Evolutionary conservation across 495 filamentous ascomycete genomes (phyloP).

Genomic region (Penicillium malachiteum): DNA sequence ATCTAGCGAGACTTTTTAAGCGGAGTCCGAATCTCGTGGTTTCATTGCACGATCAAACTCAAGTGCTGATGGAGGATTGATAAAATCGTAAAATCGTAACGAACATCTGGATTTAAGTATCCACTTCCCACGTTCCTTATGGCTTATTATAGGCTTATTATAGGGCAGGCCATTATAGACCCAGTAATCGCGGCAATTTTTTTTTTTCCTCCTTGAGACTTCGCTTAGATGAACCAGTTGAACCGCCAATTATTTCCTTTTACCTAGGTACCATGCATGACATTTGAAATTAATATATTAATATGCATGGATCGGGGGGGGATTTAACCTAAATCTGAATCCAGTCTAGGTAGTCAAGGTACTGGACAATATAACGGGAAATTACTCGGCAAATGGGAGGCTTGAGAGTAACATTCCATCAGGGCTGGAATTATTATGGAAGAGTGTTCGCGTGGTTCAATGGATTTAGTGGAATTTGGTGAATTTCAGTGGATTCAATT

Average conservation of each 20-base stretch:
- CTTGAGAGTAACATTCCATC: too few relatives aligned
- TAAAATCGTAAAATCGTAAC: background rate
- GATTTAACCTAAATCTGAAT: background rate
- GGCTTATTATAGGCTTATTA: too few relatives aligned
- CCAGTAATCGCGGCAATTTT: background rate
- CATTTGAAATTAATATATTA: too few relatives aligned
- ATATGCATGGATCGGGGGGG: background rate
- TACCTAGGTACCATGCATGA: too few relatives aligned
- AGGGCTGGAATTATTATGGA: background rate
- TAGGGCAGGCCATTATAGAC: too few relatives aligned
- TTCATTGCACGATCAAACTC: background rate
- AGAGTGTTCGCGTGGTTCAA: background rate
- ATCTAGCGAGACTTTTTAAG: background rate
- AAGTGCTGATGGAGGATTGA: too few relatives aligned
- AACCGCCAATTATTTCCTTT: background rate
- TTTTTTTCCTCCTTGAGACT: background rate
- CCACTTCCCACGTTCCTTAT: too few relatives aligned
- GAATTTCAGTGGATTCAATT: too few relatives aligned
- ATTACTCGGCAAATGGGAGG: too few relatives aligned
- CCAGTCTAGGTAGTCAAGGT: too few relatives aligned
- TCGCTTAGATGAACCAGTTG: background rate
- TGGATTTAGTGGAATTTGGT: background rate
- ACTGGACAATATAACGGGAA: too few relatives aligned
- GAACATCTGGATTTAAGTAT: too few relatives aligned
- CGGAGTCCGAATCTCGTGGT: background rate